A percentile compares a stretch with the other conserved stretches of the same genome.
These are phyloP conservation scores for Curvularia spicifera DNA, from an alignment of 2,329 filamentous ascomycete genomes.

Conservation along the genomic window DNA sequence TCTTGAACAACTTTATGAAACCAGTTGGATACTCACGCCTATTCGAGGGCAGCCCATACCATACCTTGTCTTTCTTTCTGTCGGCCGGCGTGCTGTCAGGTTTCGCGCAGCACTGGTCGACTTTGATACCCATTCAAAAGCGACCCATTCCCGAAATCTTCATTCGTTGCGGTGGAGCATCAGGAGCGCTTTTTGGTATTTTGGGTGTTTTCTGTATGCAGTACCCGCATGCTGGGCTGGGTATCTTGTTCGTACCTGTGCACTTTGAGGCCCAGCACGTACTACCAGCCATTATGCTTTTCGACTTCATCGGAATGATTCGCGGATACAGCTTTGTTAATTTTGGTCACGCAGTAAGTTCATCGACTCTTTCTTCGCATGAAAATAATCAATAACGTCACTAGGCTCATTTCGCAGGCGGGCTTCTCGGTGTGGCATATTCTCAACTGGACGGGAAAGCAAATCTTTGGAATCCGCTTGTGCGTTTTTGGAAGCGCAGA, in stretches of 20 bases:
- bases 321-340: slow-evolving; percentile 38
- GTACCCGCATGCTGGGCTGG: slow-evolving; percentile 39
- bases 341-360: slow-evolving; percentile 47
- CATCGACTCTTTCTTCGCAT: background rate
- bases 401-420: slow-evolving; percentile 45
- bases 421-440: slow-evolving; percentile 40
- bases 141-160: slow-evolving; percentile 30
- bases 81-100: slow-evolving; percentile 39
- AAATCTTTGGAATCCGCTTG: slow-evolving; percentile 44
- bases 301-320: slow-evolving; percentile 43
- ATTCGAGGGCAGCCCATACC: slow-evolving; percentile 42
- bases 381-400: slow-evolving; percentile 14
- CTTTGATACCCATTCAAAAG: slow-evolving; percentile 32
- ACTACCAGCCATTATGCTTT: slow-evolving; percentile 41
- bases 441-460: slow-evolving; percentile 44
- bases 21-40: slow-evolving; percentile 37
- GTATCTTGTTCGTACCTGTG: slow-evolving; percentile 43
- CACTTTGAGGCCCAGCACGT: slow-evolving; percentile 41
- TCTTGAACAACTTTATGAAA: slow-evolving; percentile 40
- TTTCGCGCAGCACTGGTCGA: slow-evolving; percentile 40
- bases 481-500: slow-evolving; percentile 36
- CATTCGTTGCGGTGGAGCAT: slow-evolving; percentile 42
- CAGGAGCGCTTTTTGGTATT: slow-evolving; percentile 43
- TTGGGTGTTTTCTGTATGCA: slow-evolving; percentile 42
- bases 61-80: slow-evolving; percentile 41